These are phyloP conservation scores for Eucalyptus cladocalyx DNA, from an alignment of 345 rosid genomes.

Conservation along the genomic window DNA sequence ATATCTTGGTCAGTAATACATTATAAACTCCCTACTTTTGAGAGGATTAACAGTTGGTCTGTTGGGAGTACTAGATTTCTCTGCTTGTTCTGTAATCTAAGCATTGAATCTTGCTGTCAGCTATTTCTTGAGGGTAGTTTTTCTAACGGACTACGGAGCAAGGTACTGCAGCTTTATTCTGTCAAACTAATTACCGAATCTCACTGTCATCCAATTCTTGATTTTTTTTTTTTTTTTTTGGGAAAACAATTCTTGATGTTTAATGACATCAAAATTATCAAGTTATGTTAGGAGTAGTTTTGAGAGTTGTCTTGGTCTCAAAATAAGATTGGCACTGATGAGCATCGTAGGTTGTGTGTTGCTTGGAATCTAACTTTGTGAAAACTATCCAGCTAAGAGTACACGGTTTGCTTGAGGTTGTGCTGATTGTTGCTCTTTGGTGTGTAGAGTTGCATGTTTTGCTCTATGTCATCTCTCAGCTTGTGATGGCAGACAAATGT, in stretches of 20 bases:
- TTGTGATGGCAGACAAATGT: background rate
- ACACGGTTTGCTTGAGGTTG: too few relatives aligned
- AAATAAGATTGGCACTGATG: background rate
- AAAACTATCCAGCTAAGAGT: too few relatives aligned
- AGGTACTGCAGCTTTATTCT: background rate
- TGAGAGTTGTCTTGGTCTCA: background rate
- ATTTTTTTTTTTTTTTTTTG: too few relatives aligned
- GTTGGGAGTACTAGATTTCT: background rate
- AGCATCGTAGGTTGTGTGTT: background rate
- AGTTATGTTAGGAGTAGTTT: background rate
- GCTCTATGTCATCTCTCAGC: background rate
- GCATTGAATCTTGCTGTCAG: background rate
- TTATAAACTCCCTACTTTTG: background rate
- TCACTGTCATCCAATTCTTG: background rate
- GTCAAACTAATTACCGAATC: background rate
- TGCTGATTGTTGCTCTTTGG: background rate
- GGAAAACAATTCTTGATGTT: background rate
- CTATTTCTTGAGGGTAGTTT: background rate
- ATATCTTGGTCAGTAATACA: background rate
- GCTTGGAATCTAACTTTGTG: background rate
- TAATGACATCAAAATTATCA: background rate
- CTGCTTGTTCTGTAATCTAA: background rate
- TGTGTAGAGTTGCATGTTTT: background rate
- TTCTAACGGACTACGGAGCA: rapidly evolving
- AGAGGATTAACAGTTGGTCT: background rate